Conservation (phyloP, 805 yeast genomes). For the Starmera pachycereana region DNA sequence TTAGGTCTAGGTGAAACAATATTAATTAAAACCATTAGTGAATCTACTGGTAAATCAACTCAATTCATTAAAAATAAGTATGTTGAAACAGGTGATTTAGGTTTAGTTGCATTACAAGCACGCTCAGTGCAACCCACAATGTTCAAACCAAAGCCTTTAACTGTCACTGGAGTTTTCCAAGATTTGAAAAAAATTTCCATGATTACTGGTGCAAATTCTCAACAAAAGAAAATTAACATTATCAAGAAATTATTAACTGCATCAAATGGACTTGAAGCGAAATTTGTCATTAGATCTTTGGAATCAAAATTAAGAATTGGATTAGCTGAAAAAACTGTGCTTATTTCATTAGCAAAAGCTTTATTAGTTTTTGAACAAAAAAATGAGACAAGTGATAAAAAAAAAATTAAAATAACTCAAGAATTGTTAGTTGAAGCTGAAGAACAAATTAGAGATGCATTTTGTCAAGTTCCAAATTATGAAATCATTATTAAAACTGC, state of each 20-base stretch:
- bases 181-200: conserved; percentile 70
- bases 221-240: conserved; percentile 60
- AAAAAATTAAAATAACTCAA: conserved; percentile 18
- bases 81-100: conserved; percentile 80
- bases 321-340: conserved; percentile 86
- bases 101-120: conserved; percentile 77
- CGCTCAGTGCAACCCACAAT: conserved; percentile 81
- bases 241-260: conserved; percentile 82
- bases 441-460: conserved; percentile 72
- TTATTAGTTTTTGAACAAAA: conserved; percentile 51
- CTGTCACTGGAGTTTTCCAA: conserved; percentile 62
- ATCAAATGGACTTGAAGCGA: conserved; percentile 81
- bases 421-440: conserved; percentile 57
- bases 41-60: conserved; percentile 75
- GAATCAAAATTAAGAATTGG: conserved; percentile 93
- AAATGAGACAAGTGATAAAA: conserved; percentile 18
- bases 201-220: conserved; percentile 73
- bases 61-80: conserved; percentile 65
- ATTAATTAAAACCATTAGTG: conserved; percentile 79
- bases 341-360: conserved; percentile 78
- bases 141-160: conserved; percentile 83
- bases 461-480: conserved; percentile 84
- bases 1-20: conserved; percentile 89
- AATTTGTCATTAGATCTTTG: conserved; percentile 76
- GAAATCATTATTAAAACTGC: conserved; percentile 64